Conservation (phyloP, 2,329 filamentous ascomycete species). For the Drechmeria coniospora region DNA sequence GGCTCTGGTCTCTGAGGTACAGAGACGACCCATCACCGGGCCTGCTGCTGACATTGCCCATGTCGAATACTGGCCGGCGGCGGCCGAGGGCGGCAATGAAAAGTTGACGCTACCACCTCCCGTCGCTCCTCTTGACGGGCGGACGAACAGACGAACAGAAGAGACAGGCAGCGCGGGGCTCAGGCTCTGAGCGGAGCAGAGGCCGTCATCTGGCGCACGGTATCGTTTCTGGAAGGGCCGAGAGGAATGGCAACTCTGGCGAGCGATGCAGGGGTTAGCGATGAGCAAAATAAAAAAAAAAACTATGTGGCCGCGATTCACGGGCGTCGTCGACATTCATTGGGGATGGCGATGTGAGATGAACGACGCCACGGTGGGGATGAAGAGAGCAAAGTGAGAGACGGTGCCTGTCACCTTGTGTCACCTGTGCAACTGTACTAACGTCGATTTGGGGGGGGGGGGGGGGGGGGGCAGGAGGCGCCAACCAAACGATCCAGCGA, state of each 20-base stretch:
- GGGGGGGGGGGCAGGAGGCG: no score
- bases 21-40: constrained; percentile 68
- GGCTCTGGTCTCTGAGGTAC: constrained; percentile 80
- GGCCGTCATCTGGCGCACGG: constrained; percentile 9
- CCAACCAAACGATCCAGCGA: no score
- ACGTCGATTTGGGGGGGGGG: no score
- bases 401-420: no score
- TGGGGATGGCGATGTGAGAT: constrained; percentile 1
- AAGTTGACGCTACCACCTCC: no score
- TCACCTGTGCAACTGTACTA: no score
- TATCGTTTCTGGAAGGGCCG: not conserved
- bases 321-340: constrained; percentile 1
- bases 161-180: constrained; percentile 12
- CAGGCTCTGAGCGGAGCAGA: constrained; percentile 9
- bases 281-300: constrained; percentile 5
- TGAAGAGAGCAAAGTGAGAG: not conserved
- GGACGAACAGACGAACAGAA: no score
- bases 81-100: constrained; percentile 4
- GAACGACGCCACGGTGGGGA: no score
- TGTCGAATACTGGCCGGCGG: constrained; percentile 28
- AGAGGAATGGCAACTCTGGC: not conserved
- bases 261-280: constrained; percentile 6
- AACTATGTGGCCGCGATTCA: not conserved
- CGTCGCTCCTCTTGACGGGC: no score
- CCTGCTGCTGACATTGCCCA: constrained; percentile 87